These are phyloP conservation scores for Coriaria nepalensis DNA, from an alignment of 306 rosid genomes.

Conservation along the genomic window DNA sequence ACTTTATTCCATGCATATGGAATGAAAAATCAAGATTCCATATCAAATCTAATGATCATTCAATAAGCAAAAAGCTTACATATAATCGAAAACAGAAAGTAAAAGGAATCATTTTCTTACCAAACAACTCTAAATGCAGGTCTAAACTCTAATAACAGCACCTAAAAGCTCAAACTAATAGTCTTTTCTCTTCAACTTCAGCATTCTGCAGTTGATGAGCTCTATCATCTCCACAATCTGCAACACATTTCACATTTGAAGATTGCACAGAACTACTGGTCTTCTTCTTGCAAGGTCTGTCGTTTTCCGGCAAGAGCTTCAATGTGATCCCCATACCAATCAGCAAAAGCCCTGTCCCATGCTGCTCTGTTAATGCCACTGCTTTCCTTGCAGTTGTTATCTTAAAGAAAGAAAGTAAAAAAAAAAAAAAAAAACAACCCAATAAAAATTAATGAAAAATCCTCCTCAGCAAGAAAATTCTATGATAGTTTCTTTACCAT, in stretches of 20 bases:
- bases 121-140: too few species aligned
- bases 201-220: constrained; percentile 9
- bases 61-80: too few species aligned
- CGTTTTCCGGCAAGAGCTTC: constrained; percentile 65
- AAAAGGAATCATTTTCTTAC: too few species aligned
- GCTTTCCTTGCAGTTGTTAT: constrained; percentile 94
- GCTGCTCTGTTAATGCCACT: constrained; percentile 80
- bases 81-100: too few species aligned
- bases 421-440: neutral
- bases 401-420: constrained; percentile 25
- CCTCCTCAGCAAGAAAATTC: too few species aligned
- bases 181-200: constrained; percentile 48
- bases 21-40: too few species aligned
- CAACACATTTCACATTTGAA: constrained; percentile 12
- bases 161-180: constrained; percentile 29
- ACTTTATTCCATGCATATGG: too few species aligned
- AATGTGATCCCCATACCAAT: constrained; percentile 84
- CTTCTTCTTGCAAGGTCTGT: constrained; percentile 21
- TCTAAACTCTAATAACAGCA: too few species aligned
- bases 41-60: too few species aligned
- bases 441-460: too few species aligned
- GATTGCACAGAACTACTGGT: constrained; percentile 15
- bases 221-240: constrained; percentile 19
- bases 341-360: constrained; percentile 71
- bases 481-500: constrained; percentile 39